Base-by-base conservation (phyloP, 768 basidiomycete genomes). In the Lentinula boryana region DNA sequence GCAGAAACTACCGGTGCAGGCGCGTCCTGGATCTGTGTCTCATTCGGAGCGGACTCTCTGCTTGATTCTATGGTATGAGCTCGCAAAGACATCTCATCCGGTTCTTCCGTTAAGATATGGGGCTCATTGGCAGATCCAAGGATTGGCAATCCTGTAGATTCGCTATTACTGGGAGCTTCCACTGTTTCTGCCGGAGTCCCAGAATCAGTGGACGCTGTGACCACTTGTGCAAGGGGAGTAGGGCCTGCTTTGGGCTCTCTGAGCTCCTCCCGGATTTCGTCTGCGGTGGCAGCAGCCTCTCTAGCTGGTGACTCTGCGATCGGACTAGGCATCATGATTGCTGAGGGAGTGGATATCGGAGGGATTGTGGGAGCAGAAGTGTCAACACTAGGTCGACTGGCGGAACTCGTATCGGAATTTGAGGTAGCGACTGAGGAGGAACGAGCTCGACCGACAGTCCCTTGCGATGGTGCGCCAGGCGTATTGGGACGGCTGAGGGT, bases 31-130 rank as follows among this genome's bases (percentile, higher is more conserved):
- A 58, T 23, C 38, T 64, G 62, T 4, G 58, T 23, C 38, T 64
- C 35, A 27, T 50, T 44, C 2, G 65, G 60, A 51, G 51, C 23
- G 16, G 51, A 16, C 53, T 60, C 53, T 63, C 62, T 38, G 57
- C 41, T 61, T 58, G 57, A 50, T 15, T 58, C 57, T 40, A 18
- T 15, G 31, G 48, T 32, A 13, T 35, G 62, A 32, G 12, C 43
- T 16, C 56, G 27, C 32, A 43, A 46, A 59, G 33, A 49, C 51
- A 82, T 68, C 6, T 75, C 75, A 44, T 84, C 83, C 3, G 78
- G 75, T 54, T 82, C 80, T 23, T 79, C 80, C 0, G 80, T 84
- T 69, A 84, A 79, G 7, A 80, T 81, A 5, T 80, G 80, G 7
- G 79, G 81, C 33, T 65, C 62, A 43, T 38, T 36, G 13, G 53